Base-by-base conservation (phyloP, 1,284 basidiomycete genomes). In the Rhodotorula sp. region DNA sequence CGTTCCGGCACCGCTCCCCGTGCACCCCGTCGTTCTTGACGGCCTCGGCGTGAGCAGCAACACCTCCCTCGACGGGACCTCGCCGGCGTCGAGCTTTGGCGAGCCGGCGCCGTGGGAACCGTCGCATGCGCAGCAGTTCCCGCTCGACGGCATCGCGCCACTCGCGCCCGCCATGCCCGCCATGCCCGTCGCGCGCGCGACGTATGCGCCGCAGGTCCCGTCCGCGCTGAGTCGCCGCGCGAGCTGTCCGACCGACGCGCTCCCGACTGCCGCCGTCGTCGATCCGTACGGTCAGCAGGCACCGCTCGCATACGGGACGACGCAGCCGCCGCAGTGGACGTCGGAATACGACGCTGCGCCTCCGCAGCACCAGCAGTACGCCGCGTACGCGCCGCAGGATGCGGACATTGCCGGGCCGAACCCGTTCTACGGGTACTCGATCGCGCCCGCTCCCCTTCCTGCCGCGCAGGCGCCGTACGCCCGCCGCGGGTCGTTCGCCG, bases 81-180 rank as follows among this genome's bases (percentile, higher is more conserved):
- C 68, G 51, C 68, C 68, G 1, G 15, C 36, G 1, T 65, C 68
- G 59, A 66, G 68, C n/a, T 22, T 36, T 2, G 62, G 62, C n/a
- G 62, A 64, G 22, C 27, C 29, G 32, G 17, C 21, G 58, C 34
- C 12, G 29, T 44, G 44, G 44, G 44, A 44, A 12, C 44, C 44
- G 9, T 13, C 44, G 44, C 6, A 25, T 25, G 25, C 12, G 48
- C 48, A 27, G 48, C 48, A n/a, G 48, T 50, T 50, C 44, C 19
- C 44, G 44, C 44, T 39, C 39, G 39, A 39, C n/a, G 39, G 39
- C 15, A 15, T 39, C 39, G 15, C 44, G 44, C 21, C 44, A 12
- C 15, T 21, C 44, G 44, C 44, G 44, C 13, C n/a, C n/a, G n/a
- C n/a, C n/a, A n/a, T n/a, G n/a, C 41, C 54, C 25, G 34, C 32